Conservation (phyloP, 129 eudicot species). For the Flaveria bidentis region DNA sequence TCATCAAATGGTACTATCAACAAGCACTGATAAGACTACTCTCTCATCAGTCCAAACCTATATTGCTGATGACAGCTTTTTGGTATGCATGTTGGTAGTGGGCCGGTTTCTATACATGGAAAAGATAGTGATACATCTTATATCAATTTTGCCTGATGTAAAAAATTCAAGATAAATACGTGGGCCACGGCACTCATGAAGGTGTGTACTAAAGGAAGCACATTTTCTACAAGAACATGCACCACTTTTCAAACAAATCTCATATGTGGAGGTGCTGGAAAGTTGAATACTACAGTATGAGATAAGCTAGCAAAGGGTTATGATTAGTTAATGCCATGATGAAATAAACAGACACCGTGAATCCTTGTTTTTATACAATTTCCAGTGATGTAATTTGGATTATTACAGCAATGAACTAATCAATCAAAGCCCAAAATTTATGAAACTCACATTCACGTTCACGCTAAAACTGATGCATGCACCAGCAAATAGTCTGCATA, state of each 20-base stretch:
- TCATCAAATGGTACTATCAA: constrained; percentile 34
- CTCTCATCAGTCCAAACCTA: constrained; percentile 30
- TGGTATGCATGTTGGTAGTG: constrained; percentile 35
- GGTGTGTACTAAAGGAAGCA: constrained; percentile 46
- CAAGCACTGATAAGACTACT: constrained; percentile 36
- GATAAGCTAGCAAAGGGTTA: not conserved
- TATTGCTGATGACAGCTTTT: constrained; percentile 31
- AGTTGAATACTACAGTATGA: constrained; percentile 5
- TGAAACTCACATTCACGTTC: not conserved
- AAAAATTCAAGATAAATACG: constrained; percentile 31
- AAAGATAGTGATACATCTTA: constrained; percentile 29
- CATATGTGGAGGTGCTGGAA: not conserved
- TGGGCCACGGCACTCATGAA: constrained; percentile 34
- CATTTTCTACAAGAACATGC: constrained; percentile 41
- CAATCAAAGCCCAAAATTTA: not conserved
- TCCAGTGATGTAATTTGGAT: not conserved
- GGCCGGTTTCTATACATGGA: constrained; percentile 37
- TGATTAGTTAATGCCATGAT: not conserved
- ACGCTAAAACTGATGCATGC: not conserved
- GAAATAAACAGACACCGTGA: constrained; percentile 3
- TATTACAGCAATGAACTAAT: not conserved
- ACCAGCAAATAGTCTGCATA: constrained; percentile 1
- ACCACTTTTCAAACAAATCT: constrained; percentile 19
- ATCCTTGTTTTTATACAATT: not conserved
- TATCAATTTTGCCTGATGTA: constrained; percentile 31